Percentiles rank a stretch among this genome's conserved stretches.
These are phyloP conservation scores for Cryptococcus floricola DNA, from an alignment of 1,284 basidiomycete species.

Conservation along the genomic window DNA sequence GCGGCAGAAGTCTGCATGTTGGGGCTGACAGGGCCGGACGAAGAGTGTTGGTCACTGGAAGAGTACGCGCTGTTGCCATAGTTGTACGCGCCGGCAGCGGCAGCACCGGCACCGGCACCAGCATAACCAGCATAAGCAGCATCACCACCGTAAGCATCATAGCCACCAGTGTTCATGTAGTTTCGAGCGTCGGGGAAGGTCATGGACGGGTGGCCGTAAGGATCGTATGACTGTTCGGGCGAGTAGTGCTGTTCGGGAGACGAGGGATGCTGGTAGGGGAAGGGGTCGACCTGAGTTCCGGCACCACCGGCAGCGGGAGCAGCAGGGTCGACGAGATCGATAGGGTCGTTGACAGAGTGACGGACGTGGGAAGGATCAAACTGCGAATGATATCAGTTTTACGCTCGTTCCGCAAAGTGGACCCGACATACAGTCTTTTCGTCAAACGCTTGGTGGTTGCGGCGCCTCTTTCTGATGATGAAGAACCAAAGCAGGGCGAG, in stretches of 20 bases:
- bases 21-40: background rate
- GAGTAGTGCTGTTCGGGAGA: slow-evolving; percentile 2
- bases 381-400: slow-evolving; percentile 9
- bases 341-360: slow-evolving; percentile 41
- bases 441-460: slow-evolving; percentile 43
- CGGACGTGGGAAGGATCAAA: slow-evolving; percentile 41
- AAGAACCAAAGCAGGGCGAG: slow-evolving; percentile 39
- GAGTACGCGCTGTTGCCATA: slow-evolving; percentile 15
- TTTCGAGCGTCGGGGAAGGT: slow-evolving; percentile 43
- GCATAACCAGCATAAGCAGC: slow-evolving; percentile 34
- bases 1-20: slow-evolving; percentile 22
- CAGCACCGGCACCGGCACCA: slow-evolving; percentile 17
- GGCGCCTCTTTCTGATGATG: slow-evolving; percentile 29
- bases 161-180: slow-evolving; percentile 25
- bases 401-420: background rate
- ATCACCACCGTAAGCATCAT: slow-evolving; percentile 20
- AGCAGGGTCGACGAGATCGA: slow-evolving; percentile 36
- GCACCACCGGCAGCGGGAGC: slow-evolving; percentile 26
- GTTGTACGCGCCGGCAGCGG: slow-evolving; percentile 14
- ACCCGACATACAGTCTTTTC: slow-evolving; percentile 44
- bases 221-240: slow-evolving; percentile 14
- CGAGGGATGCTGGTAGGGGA: slow-evolving; percentile 16
- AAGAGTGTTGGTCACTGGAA: slow-evolving; percentile 3
- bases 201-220: slow-evolving; percentile 28
- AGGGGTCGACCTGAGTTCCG: slow-evolving; percentile 29